These are phyloP conservation scores for Phialophora verrucosa DNA, from an alignment of 2,329 filamentous ascomycete species.

Conservation along the genomic window DNA sequence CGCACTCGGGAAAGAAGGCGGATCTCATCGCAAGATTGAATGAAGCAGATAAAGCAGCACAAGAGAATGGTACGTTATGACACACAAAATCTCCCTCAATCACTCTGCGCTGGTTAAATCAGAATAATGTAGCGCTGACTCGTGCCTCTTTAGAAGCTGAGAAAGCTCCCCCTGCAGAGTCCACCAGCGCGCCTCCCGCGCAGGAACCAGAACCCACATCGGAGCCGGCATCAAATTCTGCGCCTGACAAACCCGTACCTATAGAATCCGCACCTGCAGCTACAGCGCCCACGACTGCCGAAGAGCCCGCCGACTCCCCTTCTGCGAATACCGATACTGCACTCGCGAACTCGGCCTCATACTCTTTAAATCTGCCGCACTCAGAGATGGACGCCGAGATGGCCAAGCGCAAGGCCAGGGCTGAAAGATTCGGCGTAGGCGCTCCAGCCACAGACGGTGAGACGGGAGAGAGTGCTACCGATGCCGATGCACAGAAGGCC, in stretches of 20 bases:
- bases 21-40: conserved; percentile 56
- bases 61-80: conserved; percentile 31
- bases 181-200: conserved; percentile 44
- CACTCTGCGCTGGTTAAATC: background rate
- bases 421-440: conserved; percentile 52
- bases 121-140: background rate
- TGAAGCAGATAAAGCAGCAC: conserved; percentile 47
- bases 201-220: conserved; percentile 32
- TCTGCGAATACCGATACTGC: conserved; percentile 33
- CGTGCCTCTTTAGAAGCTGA: conserved; percentile 19
- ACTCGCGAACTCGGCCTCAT: conserved; percentile 40
- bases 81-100: background rate
- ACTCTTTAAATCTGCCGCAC: conserved; percentile 50
- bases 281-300: conserved; percentile 13
- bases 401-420: conserved; percentile 56
- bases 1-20: conserved; percentile 57
- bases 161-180: conserved; percentile 39
- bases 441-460: conserved; percentile 40
- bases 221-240: conserved; percentile 30
- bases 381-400: conserved; percentile 55
- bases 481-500: conserved; percentile 52
- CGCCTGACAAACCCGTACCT: conserved; percentile 38
- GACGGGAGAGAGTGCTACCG: conserved; percentile 45
- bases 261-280: conserved; percentile 38
- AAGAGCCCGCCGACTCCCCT: conserved; percentile 23